Conservation (phyloP, 495 filamentous ascomycete genomes). For the Podospora sp. region DNA sequence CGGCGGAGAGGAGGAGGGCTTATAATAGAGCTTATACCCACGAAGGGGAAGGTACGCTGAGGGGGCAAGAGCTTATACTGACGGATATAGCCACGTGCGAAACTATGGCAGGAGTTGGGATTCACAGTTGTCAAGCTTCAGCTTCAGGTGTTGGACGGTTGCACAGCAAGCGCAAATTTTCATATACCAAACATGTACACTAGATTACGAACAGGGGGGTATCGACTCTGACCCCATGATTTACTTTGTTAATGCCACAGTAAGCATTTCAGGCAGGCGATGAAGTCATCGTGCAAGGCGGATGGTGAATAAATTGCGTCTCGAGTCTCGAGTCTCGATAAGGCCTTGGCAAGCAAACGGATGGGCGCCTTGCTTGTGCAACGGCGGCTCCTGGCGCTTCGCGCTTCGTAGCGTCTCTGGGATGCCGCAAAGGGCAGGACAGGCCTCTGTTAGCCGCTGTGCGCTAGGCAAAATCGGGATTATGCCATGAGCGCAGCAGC, state of each 20-base stretch:
- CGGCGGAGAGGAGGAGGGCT: constrained; percentile 49
- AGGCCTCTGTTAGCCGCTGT: not conserved
- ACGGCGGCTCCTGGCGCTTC: constrained; percentile 18
- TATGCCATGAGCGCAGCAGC: not conserved
- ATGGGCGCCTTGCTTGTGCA: not conserved
- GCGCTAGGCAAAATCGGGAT: constrained; percentile 12
- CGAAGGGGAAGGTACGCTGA: not conserved
- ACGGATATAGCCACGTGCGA: too few relatives aligned
- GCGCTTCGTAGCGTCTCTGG: constrained; percentile 10
- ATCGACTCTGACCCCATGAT: constrained; percentile 7
- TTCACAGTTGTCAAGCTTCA: not conserved
- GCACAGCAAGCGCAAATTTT: not conserved
- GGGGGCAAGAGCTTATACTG: too few relatives aligned
- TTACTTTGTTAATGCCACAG: constrained; percentile 5
- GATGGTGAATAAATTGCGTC: not conserved
- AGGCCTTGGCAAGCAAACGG: not conserved
- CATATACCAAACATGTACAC: constrained; percentile 16
- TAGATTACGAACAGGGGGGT: not conserved
- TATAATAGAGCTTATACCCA: not conserved
- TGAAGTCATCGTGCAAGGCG: not conserved
- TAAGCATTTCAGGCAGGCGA: not conserved
- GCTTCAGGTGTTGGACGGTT: not conserved
- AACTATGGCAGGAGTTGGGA: too few relatives aligned
- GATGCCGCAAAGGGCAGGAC: not conserved
- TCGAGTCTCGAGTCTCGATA: not conserved